Evolutionary conservation across 2,329 filamentous ascomycete genomes (phyloP).

Genomic region (Fusarium equiseti): DNA sequence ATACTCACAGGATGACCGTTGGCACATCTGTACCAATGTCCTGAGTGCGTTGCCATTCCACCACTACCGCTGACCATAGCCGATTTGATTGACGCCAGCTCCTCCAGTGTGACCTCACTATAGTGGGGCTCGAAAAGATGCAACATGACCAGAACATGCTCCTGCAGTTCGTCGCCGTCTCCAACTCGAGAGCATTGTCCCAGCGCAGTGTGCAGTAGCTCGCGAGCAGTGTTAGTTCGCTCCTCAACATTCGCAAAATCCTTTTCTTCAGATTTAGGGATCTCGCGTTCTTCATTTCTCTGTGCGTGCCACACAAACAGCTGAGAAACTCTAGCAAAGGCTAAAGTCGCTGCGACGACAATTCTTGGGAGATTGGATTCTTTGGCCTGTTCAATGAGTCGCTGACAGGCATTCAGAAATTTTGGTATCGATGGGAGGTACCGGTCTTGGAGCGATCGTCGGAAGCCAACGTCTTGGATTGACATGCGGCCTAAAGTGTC

Average conservation of each 20-base stretch:
- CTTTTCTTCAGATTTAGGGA: neutral
- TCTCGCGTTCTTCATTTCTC: too few species aligned
- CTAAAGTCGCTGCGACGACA: neutral
- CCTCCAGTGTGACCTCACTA: conserved; percentile 55
- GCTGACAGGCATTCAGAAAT: too few species aligned
- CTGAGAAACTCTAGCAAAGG: neutral
- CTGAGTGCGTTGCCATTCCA: conserved; percentile 55
- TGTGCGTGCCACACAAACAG: neutral
- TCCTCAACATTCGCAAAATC: neutral
- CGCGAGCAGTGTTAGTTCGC: neutral
- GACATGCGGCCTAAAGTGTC: too few species aligned
- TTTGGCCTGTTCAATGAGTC: neutral
- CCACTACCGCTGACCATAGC: conserved; percentile 60
- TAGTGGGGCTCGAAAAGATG: conserved; percentile 53
- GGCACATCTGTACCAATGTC: conserved; percentile 51
- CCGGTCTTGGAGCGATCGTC: neutral
- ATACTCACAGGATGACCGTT: conserved; percentile 48
- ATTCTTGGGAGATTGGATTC: neutral
- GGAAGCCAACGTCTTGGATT: too few species aligned
- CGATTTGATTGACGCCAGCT: conserved; percentile 57
- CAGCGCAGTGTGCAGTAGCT: conserved; percentile 6
- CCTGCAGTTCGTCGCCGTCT: neutral
- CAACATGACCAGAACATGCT: conserved; percentile 18
- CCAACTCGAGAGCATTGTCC: neutral
- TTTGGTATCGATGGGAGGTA: neutral